Evolutionary conservation across 78 protist genomes (phyloP).

Genomic region (Bigelowiella natans): DNA sequence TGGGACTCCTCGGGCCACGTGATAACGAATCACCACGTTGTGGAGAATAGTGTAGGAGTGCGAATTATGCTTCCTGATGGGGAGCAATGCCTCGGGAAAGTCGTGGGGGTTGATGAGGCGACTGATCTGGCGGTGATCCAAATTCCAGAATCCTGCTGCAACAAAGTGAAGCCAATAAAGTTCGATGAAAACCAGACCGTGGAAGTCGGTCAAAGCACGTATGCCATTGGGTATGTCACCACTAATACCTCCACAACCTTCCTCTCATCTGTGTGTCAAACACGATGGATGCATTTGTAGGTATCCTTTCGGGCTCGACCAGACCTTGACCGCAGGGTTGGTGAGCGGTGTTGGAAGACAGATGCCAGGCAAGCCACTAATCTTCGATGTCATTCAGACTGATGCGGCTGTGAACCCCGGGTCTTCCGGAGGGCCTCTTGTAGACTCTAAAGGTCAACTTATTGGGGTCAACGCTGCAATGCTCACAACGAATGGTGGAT

Average conservation of each 20-base stretch:
- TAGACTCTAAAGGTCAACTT: background rate
- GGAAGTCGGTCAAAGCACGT: constrained; percentile 8
- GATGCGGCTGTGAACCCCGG: constrained; percentile 35
- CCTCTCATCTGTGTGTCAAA: too few species aligned
- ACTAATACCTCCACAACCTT: too few species aligned
- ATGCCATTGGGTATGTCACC: constrained; percentile 29
- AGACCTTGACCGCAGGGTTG: constrained; percentile 22
- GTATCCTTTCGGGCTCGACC: constrained; percentile 32
- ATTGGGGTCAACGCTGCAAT: constrained; percentile 25
- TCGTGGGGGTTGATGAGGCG: constrained; percentile 8
- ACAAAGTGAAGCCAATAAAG: background rate
- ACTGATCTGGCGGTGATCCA: constrained; percentile 14
- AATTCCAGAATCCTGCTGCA: background rate
- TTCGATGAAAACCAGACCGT: background rate
- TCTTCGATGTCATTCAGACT: constrained; percentile 4
- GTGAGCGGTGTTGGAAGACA: background rate
- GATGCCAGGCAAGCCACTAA: background rate
- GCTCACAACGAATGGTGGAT: background rate
- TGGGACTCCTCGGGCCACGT: constrained; percentile 20
- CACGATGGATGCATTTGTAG: too few species aligned
- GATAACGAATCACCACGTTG: constrained; percentile 29
- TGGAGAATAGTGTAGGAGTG: too few species aligned
- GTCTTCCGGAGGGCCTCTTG: constrained; percentile 15
- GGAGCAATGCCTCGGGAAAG: background rate
- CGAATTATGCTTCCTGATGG: background rate